Conservation (phyloP, 495 filamentous ascomycete species). For the Talaromyces stipitatus region DNA sequence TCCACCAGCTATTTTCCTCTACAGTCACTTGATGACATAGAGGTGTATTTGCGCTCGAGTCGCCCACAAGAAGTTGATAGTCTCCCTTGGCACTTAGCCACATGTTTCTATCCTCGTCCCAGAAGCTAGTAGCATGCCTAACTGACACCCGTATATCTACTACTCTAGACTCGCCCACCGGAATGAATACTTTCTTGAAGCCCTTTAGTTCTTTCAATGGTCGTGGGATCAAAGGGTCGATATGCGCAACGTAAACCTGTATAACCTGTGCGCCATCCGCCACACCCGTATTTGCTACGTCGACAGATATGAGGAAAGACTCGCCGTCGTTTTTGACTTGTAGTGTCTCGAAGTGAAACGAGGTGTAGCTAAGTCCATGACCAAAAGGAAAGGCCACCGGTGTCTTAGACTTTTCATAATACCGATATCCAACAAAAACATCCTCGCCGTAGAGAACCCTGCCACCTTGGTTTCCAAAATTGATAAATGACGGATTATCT, state of each 20-base stretch:
- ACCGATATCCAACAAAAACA: constrained; percentile 75
- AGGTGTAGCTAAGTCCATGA: constrained; percentile 76
- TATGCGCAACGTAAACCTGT: constrained; percentile 59
- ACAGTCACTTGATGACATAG: too few relatives aligned
- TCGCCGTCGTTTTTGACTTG: constrained; percentile 28
- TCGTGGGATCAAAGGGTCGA: constrained; percentile 43
- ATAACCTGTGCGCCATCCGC: constrained; percentile 64
- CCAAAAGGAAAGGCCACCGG: constrained; percentile 71
- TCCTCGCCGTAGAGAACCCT: constrained; percentile 73
- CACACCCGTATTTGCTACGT: constrained; percentile 59
- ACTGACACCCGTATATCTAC: too few relatives aligned
- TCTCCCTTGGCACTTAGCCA: not conserved
- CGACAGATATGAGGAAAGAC: constrained; percentile 35
- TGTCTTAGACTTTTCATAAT: constrained; percentile 64
- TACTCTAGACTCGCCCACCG: too few relatives aligned
- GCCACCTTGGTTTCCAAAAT: constrained; percentile 70
- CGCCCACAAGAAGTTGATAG: not conserved
- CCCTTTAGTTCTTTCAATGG: constrained; percentile 73
- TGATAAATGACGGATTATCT: constrained; percentile 69
- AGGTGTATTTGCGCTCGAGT: too few relatives aligned
- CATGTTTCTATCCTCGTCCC: constrained; percentile 45
- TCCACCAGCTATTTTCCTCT: too few relatives aligned
- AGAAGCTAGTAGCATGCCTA: constrained; percentile 71
- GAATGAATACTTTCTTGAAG: constrained; percentile 68
- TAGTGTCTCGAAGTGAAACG: constrained; percentile 63